phyloP scores from a whole-genome alignment of 345 rosid species.

The Aquilaria sinensis region DNA sequence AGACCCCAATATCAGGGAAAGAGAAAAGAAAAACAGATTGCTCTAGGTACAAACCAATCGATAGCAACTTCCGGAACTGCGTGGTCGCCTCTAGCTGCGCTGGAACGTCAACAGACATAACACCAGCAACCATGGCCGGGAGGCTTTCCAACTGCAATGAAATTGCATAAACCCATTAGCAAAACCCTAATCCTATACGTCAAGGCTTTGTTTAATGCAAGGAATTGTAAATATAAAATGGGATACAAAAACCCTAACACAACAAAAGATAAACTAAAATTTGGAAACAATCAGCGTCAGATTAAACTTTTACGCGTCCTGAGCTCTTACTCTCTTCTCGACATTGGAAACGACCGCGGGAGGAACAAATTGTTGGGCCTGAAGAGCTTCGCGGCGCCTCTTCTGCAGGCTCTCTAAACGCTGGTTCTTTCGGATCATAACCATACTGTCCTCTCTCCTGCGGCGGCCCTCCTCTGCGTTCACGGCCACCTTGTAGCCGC shows the following conservation, averaged over 20 bases:
- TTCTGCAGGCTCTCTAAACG: constrained; percentile 24
- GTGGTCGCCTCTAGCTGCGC: constrained; percentile 38
- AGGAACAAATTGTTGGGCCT: constrained; percentile 6
- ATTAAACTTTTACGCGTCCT: not conserved
- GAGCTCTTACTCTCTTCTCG: constrained; percentile 5
- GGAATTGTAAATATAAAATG: not conserved
- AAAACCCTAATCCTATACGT: too few relatives aligned
- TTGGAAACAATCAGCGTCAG: not conserved
- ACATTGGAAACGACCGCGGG: not conserved
- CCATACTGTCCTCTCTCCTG: constrained; percentile 21
- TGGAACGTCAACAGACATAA: constrained; percentile 29
- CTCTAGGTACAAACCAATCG: constrained; percentile 30
- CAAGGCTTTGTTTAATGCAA: too few relatives aligned
- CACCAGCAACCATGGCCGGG: constrained; percentile 34
- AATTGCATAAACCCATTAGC: not conserved
- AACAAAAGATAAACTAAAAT: not conserved
- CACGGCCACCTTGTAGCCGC: constrained; percentile 17
- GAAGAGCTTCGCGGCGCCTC: constrained; percentile 19
- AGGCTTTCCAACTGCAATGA: constrained; percentile 37
- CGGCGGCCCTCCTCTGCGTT: constrained; percentile 25
- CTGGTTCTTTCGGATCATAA: constrained; percentile 23
- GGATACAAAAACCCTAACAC: not conserved
- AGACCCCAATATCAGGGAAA: not conserved
- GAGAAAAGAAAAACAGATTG: not conserved
- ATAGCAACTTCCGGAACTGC: constrained; percentile 40